Base-by-base conservation (phyloP, 2,329 filamentous ascomycete genomes). In the Ophiostoma ulmi region DNA sequence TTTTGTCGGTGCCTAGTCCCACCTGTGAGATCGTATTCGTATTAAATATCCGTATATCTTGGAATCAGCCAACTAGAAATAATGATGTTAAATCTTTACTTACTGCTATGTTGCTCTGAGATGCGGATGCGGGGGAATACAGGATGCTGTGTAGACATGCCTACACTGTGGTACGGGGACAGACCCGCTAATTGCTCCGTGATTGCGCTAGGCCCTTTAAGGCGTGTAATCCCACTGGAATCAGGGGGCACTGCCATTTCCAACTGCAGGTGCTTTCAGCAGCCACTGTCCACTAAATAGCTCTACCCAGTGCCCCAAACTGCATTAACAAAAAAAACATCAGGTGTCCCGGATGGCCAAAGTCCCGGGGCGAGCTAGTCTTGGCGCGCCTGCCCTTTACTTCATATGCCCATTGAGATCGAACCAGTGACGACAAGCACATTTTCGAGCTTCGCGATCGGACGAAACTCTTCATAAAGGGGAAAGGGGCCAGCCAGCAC, bases 311-410 rank as follows among this genome's bases (percentile, higher is more conserved):
- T 58, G 52, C 52, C 44, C 52, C 52, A 58, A 58, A 26, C 22
- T 26, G 52, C 22, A 58, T 22, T 58, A 63, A 31, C 26, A 26
- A 48, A 20, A 63, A 63, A 61, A 69, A 44, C 38, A 64, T 64
- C 68, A 69, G 68, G 22, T 64, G 68, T 64, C 55, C 67, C 68
- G 68, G 68, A 69, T 44, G 68, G 8, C 20, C 38, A 69, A n/a
- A 20, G 55, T 69, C 22, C 68, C 68, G 68, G 31, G 31, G 35
- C 17, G 36, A 20, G 36, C 31, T 38, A 39, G 63, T n/a, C 35
- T 65, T 65, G 63, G 63, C 63, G 35, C 61, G 61, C 61, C 61
- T 48, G 44, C 55, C 55, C 31, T 61, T 48, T 48, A n/a, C 44
- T 17, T 17, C 17, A n/a, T 39, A 17, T 48, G 52, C 52, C 52